Base-by-base conservation (phyloP, 768 basidiomycete genomes). In the Lactifluus volemus region DNA sequence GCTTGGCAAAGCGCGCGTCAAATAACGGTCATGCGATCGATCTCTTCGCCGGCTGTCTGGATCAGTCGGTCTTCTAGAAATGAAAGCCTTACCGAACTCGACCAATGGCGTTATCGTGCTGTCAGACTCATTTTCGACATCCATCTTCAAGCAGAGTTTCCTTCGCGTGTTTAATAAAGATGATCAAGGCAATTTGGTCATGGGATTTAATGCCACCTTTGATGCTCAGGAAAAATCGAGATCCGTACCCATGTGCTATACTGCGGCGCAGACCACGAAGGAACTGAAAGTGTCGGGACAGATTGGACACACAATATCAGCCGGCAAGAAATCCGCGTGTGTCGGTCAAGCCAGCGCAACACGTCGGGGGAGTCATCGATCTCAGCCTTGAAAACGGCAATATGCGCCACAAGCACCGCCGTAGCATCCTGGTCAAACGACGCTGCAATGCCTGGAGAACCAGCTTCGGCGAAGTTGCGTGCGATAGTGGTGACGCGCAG, bases 121-220 rank as follows among this genome's bases (percentile, higher is more conserved):
- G 39, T 93, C 96, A 42, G 97, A 99, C 70, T 95, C 94, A 0
- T 99, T 98, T 72, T 86, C 90, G 11, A 98, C 96, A 10, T 93
- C 93, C 29, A 97, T 98, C 71, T 98, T 98, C 84, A 98, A 98
- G 78, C 96, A 98, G 73, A 91, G 88, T 68, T 98, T 97, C 85
- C 80, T 97, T 45, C 84, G 94, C 45, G 77, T 96, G 45, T 93
- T 99, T 73, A 84, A 80, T 69, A 98, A 97, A 72, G 96, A 96
- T 66, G 91, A 89, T 15, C 84, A 96, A 63, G 96, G 95, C 1
- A 81, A 89, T 65, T 79, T 98, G 30, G 84, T 88, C 69, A 98
- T 98, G 95, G 97, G 96, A 58, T 98, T 98, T 78, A 99, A 98
- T 68, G 97, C 94, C 10, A 98, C 94, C 0, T 96, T 99, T 67